phyloP scores from a whole-genome alignment of 2,329 filamentous ascomycete species.

The Fusarium hostae region DNA sequence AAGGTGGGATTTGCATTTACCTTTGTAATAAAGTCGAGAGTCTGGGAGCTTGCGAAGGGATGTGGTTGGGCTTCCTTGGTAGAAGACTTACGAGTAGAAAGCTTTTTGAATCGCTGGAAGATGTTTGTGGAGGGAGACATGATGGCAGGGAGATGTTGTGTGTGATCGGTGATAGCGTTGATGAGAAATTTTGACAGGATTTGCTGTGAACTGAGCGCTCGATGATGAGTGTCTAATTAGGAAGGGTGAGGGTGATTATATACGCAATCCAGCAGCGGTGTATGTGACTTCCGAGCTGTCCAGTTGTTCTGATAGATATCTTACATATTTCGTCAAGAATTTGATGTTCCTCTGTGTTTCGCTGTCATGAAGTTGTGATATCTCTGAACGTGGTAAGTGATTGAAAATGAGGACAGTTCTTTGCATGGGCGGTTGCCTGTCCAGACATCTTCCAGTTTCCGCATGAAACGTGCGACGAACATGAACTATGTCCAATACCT shows the following conservation, averaged over 20 bases:
- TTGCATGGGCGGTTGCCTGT: too few relatives aligned
- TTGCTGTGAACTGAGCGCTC: fast-evolving
- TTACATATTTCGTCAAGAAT: too few relatives aligned
- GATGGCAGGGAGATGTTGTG: background rate
- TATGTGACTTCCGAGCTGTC: too few relatives aligned
- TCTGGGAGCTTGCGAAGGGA: too few relatives aligned
- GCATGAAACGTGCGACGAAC: fast-evolving
- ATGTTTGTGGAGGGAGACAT: background rate
- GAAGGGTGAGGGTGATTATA: fast-evolving
- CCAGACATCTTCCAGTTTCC: fast-evolving
- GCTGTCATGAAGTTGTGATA: fast-evolving
- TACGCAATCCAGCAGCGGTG: fast-evolving
- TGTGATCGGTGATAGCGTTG: background rate
- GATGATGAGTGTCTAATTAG: fast-evolving
- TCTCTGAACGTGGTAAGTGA: fast-evolving
- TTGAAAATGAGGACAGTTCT: fast-evolving
- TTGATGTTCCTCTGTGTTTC: too few relatives aligned
- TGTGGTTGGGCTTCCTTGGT: too few relatives aligned
- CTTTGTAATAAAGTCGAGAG: too few relatives aligned
- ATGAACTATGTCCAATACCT: fast-evolving
- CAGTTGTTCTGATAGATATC: too few relatives aligned
- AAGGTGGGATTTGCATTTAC: background rate
- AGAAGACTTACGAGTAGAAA: background rate
- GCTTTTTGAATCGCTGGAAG: background rate
- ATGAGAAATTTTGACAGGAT: too few relatives aligned